Conservation (phyloP, 2,329 filamentous ascomycete genomes). For the Cercospora janseana region DNA sequence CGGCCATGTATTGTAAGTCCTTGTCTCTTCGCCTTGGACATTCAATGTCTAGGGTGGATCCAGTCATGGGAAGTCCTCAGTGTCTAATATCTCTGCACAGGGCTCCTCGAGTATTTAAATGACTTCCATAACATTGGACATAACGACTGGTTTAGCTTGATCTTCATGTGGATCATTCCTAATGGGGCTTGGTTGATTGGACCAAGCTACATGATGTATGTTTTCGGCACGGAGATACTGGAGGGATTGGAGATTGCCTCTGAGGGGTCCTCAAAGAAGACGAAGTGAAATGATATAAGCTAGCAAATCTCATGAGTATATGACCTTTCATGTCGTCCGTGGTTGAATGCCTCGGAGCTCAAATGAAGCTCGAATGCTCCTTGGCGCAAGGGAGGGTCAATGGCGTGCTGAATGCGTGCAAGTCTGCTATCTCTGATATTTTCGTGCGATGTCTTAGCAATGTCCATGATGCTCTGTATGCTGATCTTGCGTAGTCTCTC, state of each 20-base stretch:
- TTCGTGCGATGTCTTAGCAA: too few relatives aligned
- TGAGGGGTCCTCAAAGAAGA: conserved; percentile 24
- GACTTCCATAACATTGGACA: conserved; percentile 63
- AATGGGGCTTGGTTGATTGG: conserved; percentile 67
- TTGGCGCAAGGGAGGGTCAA: too few relatives aligned
- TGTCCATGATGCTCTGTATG: too few relatives aligned
- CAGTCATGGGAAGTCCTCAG: too few relatives aligned
- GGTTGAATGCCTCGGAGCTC: too few relatives aligned
- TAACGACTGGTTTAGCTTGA: conserved; percentile 54
- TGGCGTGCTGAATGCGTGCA: too few relatives aligned
- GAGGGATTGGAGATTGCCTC: conserved; percentile 54
- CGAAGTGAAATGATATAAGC: conserved; percentile 8
- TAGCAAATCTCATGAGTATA: not conserved
- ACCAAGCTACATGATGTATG: conserved; percentile 61
- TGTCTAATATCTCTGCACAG: conserved; percentile 41
- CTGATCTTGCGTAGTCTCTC: too few relatives aligned
- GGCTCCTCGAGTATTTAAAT: conserved; percentile 60
- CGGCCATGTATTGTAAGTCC: conserved; percentile 59
- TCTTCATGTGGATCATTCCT: conserved; percentile 63
- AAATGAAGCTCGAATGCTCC: too few relatives aligned
- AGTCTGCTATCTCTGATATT: too few relatives aligned
- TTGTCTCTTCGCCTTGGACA: too few relatives aligned
- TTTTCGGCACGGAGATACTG: conserved; percentile 62
- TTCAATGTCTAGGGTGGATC: too few relatives aligned
- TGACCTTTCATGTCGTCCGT: too few relatives aligned